A percentile compares a stretch with the other conserved stretches of the same genome.
Conservation (phyloP, 1,284 basidiomycete species). For the Exobasidium cylindrosporum region DNA sequence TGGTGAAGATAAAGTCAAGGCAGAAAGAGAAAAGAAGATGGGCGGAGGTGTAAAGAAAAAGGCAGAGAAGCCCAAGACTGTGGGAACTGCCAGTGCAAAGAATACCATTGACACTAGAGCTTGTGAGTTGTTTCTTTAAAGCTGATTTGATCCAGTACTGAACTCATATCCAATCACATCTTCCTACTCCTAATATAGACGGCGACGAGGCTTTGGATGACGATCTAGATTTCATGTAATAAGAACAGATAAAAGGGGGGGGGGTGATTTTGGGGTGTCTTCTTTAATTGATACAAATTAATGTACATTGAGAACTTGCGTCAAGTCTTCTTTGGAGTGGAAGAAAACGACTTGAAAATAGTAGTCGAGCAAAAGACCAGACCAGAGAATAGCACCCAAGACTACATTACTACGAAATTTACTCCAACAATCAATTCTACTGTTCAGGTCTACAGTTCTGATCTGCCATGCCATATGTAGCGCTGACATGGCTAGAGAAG, state of each 20-base stretch:
- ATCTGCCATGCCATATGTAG: conserved; percentile 79
- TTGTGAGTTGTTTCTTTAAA: conserved; percentile 27
- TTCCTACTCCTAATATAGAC: conserved; percentile 21
- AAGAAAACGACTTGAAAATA: conserved; percentile 4
- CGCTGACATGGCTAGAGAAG: conserved; percentile 71
- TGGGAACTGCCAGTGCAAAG: conserved; percentile 47
- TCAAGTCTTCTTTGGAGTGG: neutral
- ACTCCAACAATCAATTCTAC: conserved; percentile 80
- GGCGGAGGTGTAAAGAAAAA: conserved; percentile 34
- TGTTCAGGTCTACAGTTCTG: conserved; percentile 67
- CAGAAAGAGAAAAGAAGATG: conserved; percentile 48
- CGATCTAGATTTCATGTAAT: conserved; percentile 53
- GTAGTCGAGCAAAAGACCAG: conserved; percentile 78
- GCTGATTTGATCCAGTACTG: neutral
- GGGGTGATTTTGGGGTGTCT: no score
- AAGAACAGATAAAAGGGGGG: neutral
- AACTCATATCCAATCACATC: no score
- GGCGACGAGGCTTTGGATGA: conserved; percentile 52
- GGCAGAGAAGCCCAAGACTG: conserved; percentile 40
- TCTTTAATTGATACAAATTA: conserved; percentile 6
- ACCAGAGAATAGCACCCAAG: conserved; percentile 84
- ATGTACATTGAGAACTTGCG: conserved; percentile 1
- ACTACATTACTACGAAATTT: conserved; percentile 86
- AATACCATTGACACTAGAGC: conserved; percentile 47
- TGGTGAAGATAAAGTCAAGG: conserved; percentile 47